Conservation (phyloP, 129 eudicot species). For the Cynara cardunculus region DNA sequence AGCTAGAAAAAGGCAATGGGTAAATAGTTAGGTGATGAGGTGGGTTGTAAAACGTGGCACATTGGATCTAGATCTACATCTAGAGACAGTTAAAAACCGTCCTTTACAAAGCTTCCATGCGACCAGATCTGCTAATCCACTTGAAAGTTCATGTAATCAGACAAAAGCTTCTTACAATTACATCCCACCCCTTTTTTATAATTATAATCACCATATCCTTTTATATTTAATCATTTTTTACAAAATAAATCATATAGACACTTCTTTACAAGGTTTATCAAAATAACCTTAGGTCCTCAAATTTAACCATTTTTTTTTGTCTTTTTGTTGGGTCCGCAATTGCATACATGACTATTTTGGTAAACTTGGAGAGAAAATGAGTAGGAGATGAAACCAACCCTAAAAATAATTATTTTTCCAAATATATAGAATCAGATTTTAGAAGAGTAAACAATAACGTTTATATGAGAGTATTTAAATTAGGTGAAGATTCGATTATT, state of each 20-base stretch:
- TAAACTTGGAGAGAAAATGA: no score
- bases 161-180: slow-evolving; percentile 28
- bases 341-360: no score
- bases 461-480: not conserved
- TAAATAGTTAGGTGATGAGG: not conserved
- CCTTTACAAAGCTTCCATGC: slow-evolving; percentile 22
- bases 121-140: slow-evolving; percentile 47
- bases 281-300: no score
- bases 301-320: no score
- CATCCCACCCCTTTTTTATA: not conserved
- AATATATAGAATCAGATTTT: no score
- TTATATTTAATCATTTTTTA: not conserved
- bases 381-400: no score
- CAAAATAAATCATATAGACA: not conserved
- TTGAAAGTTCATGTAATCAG: slow-evolving; percentile 35
- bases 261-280: no score
- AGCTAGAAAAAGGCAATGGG: not conserved
- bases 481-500: slow-evolving; percentile 16
- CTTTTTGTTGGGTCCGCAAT: no score
- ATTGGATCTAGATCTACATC: slow-evolving; percentile 65
- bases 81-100: slow-evolving; percentile 20
- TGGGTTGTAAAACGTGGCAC: not conserved
- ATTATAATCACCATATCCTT: not conserved
- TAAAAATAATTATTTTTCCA: no score
- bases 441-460: not conserved